Percentiles rank a stretch among this genome's conserved stretches.
Conservation (phyloP, 257 asterid genomes). For the Rubia yunnanensis region DNA sequence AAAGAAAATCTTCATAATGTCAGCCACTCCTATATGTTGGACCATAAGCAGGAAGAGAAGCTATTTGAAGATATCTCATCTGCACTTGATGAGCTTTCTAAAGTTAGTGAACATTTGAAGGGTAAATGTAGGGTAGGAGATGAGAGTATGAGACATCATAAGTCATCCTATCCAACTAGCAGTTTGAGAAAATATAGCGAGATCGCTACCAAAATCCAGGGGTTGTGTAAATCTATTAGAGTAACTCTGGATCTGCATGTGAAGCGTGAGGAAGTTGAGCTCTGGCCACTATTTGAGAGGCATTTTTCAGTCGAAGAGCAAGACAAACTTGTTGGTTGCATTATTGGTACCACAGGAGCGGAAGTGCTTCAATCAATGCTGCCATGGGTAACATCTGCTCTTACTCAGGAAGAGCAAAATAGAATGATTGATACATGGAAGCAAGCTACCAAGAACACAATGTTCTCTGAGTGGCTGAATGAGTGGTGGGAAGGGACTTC, state of each 20-base stretch:
- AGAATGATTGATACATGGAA: slow-evolving; percentile 94
- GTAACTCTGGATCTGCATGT: slow-evolving; percentile 96
- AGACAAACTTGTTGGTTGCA: slow-evolving; percentile 86
- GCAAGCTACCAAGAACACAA: slow-evolving; percentile 92
- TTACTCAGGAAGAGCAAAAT: slow-evolving; percentile 94
- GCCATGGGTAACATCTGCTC: slow-evolving; percentile 98
- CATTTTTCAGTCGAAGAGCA: slow-evolving; percentile 92
- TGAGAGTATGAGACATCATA: slow-evolving; percentile 18
- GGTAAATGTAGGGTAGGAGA: slow-evolving; percentile 30
- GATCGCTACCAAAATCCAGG: slow-evolving; percentile 84
- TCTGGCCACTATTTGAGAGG: slow-evolving; percentile 92
- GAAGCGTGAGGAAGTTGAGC: slow-evolving; percentile 87
- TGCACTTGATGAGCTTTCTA: slow-evolving; percentile 64
- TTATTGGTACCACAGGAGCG: slow-evolving; percentile 97
- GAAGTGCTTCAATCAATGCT: slow-evolving; percentile 97
- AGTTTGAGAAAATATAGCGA: slow-evolving; percentile 54
- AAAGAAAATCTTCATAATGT: slow-evolving; percentile 91
- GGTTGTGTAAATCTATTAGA: slow-evolving; percentile 94
- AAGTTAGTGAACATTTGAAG: slow-evolving; percentile 50
- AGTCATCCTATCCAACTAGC: slow-evolving; percentile 27
- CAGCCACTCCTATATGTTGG: slow-evolving; percentile 92
- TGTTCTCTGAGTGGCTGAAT: slow-evolving; percentile 96
- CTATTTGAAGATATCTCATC: slow-evolving; percentile 85
- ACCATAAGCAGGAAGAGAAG: slow-evolving; percentile 93
- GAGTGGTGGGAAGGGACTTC: slow-evolving; percentile 94